Evolutionary conservation across 2,329 filamentous ascomycete species (phyloP).

Genomic region (Phyllosticta paracitricarpa): DNA sequence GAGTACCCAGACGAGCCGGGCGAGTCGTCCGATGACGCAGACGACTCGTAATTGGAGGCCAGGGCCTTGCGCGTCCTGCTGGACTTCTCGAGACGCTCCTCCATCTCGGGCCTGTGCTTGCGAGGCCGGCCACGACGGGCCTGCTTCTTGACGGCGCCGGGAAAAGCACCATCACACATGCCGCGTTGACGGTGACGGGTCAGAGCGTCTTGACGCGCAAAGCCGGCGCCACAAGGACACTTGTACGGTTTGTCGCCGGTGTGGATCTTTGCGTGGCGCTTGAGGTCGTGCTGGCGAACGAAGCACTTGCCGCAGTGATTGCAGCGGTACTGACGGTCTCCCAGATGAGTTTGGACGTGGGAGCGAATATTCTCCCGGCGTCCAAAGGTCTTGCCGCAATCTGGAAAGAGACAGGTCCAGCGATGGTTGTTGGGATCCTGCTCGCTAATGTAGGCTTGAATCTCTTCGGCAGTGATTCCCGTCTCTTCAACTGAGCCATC

Average conservation of each 20-base stretch:
- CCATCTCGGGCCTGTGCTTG: constrained; percentile 51
- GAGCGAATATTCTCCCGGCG: constrained; percentile 98
- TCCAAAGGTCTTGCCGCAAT: constrained; percentile 85
- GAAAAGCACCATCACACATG: constrained; percentile 93
- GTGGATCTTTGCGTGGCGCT: constrained; percentile 95
- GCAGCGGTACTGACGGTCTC: constrained; percentile 90
- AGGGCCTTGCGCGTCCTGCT: constrained; percentile 37
- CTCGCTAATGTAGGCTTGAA: constrained; percentile 39
- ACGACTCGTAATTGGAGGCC: constrained; percentile 24
- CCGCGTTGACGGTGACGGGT: constrained; percentile 90
- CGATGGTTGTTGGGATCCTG: constrained; percentile 34
- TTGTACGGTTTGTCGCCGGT: constrained; percentile 92
- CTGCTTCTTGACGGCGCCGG: constrained; percentile 61
- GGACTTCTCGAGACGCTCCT: constrained; percentile 48
- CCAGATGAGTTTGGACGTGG: constrained; percentile 94
- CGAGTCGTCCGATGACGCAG: constrained; percentile 16
- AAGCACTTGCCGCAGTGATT: constrained; percentile 92
- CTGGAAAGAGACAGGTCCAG: constrained; percentile 46
- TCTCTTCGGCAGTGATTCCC: constrained; percentile 75
- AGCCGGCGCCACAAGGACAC: constrained; percentile 88
- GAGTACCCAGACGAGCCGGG: constrained; percentile 9
- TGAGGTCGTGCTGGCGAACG: constrained; percentile 92
- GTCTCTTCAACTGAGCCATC: constrained; percentile 63
- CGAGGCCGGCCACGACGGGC: constrained; percentile 57
- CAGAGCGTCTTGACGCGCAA: constrained; percentile 88